Evolutionary conservation across 257 asterid species (phyloP), one percentile per base, ranked within the genome.

Genomic region (Solanum bulbocastanum): DNA sequence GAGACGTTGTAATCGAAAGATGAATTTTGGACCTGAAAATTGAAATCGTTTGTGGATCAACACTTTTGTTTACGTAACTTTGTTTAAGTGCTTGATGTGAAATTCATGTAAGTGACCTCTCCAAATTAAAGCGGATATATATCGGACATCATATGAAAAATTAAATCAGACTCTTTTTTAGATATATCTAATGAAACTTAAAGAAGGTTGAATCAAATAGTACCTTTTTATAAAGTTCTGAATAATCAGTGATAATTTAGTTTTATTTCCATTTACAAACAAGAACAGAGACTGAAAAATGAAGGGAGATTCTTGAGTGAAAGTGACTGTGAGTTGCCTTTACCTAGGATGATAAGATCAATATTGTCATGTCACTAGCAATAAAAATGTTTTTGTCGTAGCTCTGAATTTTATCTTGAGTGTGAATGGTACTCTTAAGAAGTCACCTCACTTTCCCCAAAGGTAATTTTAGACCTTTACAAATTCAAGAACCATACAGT

Each of bases 361-460:
- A 15, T 91, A 72, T 72, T 72, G 93, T 88, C 94, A 92, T 87
- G 90, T 90, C 93, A 89, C 88, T 89, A 83, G 83, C 91, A 75
- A 6, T 16, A 16, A 74, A 88, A 87, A 83, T 87, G 87, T 91
- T 91, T 92, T 92, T 40, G 94, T 89, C 93, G 92, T 87, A 86
- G 87, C 81, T 56, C 83, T 83, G 89, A 75, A 88, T 90, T 35
- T 72, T 72, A 72, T 72, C 87, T 88, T 23, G 68, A 35, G 86
- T 85, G 86, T 85, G 88, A 88, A 72, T 33, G 79, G 42, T 72
- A 72, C 44, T 8, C 15, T 10, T 72, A 72, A 72, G 15, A 72
- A 72, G 44, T 72, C 79, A 72, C 79, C 44, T 33, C 79, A 72
- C 79, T 72, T 72, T 33, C 44, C 44, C 15, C 27, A 18, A 72